Evolutionary conservation across 306 rosid species (phyloP), one percentile per base, ranked within the genome.

Genomic region (Purshia tridentata): DNA sequence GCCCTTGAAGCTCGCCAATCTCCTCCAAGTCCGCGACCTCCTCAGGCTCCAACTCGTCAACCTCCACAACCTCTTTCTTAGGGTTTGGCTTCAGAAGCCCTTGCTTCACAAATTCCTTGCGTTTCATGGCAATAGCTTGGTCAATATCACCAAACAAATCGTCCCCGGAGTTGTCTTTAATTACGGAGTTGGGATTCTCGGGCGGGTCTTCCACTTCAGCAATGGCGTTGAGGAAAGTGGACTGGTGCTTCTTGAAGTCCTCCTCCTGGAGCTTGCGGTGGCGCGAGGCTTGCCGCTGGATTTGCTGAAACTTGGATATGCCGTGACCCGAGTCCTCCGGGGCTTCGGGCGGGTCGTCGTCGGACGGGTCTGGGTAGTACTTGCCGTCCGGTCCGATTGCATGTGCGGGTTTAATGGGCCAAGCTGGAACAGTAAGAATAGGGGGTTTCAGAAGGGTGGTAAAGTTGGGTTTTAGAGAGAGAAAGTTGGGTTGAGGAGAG

Each of bases 31-130:
- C 98, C 63, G 73, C 88, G 18, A 84, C 87, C 81, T 94, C 97
- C 18, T 91, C 91, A 0, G 90, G 84, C 63, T 84, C 91, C 77
- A 91, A 83, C 76, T 88, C 92, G 0, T 86, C 91, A 4, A 70
- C 79, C 51, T 45, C 88, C 9, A 35, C 57, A 14, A 11, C 59
- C 62, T 76, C 78, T 39, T 84, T 81, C 88, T 84, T 88, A 0
- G 96, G 99, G 69, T 94, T 94, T 1, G 97, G 95, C 79, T 87
- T 58, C 37, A 94, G 81, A 50, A 94, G 96, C 10, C 99, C 96
- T 47, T 91, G 91, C 81, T 87, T 81, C 16, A 94, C 96, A 55
- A 91, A 94, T 84, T 94, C 96, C 71, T 88, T 87, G 45, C 96
- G 95, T 76, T 89, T 92, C 84, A 94, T 19, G 12, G 97, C 92